Conservation (phyloP, 208 protist genomes). For the Leishmania turanica region DNA sequence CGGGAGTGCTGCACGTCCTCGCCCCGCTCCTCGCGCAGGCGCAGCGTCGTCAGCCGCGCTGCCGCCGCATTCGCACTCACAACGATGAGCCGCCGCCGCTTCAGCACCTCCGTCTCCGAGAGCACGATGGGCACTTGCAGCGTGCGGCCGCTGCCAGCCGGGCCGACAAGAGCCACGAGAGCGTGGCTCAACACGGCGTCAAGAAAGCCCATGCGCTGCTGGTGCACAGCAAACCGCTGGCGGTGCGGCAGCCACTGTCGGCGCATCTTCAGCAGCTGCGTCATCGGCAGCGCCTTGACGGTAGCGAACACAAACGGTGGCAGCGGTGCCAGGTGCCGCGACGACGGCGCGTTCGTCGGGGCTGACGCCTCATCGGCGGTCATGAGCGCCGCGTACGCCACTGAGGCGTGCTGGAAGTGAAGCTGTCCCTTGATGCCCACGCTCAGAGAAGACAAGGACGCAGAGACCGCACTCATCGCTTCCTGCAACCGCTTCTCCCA, state of each 20-base stretch:
- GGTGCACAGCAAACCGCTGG: conserved; percentile 78
- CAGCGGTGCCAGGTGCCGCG: conserved; percentile 70
- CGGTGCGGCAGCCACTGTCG: conserved; percentile 88
- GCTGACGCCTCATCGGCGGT: conserved; percentile 10
- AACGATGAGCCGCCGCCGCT: conserved; percentile 72
- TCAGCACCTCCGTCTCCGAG: conserved; percentile 85
- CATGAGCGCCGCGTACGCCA: conserved; percentile 33
- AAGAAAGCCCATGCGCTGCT: conserved; percentile 70
- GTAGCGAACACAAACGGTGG: conserved; percentile 47
- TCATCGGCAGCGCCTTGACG: conserved; percentile 69
- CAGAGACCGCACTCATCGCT: conserved; percentile 2
- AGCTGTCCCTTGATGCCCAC: not conserved
- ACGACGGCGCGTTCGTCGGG: not conserved
- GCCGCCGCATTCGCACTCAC: conserved; percentile 62
- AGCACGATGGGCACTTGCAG: conserved; percentile 82
- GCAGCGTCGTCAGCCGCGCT: conserved; percentile 56
- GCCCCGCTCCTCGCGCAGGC: conserved; percentile 87
- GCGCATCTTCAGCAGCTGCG: conserved; percentile 69
- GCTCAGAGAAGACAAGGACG: not conserved
- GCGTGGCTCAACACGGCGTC: conserved; percentile 65
- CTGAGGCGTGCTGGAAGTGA: conserved; percentile 19
- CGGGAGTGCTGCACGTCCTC: conserved; percentile 52
- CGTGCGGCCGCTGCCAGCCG: conserved; percentile 60
- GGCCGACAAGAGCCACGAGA: conserved; percentile 68
- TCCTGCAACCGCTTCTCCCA: conserved; percentile 38